Conservation (phyloP, 2,329 filamentous ascomycete genomes). For the Tolypocladium guangdongense region DNA sequence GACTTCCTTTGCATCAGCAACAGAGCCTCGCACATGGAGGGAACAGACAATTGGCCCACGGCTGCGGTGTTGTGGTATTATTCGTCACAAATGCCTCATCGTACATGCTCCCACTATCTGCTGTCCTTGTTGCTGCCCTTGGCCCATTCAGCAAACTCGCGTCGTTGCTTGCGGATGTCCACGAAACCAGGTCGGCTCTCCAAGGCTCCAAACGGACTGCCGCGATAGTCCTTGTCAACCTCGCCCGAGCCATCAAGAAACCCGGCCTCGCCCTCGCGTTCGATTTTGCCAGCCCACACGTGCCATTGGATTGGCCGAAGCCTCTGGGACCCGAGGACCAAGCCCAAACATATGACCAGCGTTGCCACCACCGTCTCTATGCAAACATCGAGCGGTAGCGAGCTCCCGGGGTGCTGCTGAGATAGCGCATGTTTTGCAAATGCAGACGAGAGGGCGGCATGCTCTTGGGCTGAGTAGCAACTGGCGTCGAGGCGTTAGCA, state of each 20-base stretch:
- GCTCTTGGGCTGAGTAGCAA: slow-evolving; percentile 93
- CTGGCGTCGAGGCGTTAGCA: slow-evolving; percentile 35
- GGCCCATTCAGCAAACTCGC: slow-evolving; percentile 70
- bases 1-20: background rate
- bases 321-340: slow-evolving; percentile 66
- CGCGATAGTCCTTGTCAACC: slow-evolving; percentile 57
- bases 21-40: background rate
- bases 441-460: slow-evolving; percentile 60
- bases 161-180: slow-evolving; percentile 73
- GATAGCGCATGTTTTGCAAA: slow-evolving; percentile 32
- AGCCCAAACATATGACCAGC: slow-evolving; percentile 67
- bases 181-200: slow-evolving; percentile 78
- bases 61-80: too few relatives aligned
- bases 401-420: slow-evolving; percentile 27
- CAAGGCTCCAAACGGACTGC: slow-evolving; percentile 69
- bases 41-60: background rate
- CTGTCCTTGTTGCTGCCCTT: slow-evolving; percentile 22
- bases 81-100: background rate
- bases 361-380: slow-evolving; percentile 78
- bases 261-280: slow-evolving; percentile 57
- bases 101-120: background rate
- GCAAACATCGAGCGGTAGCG: slow-evolving; percentile 74
- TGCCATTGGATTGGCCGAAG: slow-evolving; percentile 79
- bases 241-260: slow-evolving; percentile 48
- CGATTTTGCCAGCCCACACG: slow-evolving; percentile 74